Evolutionary conservation across 2,329 filamentous ascomycete species (phyloP).

Genomic region (Colletotrichum magnum): DNA sequence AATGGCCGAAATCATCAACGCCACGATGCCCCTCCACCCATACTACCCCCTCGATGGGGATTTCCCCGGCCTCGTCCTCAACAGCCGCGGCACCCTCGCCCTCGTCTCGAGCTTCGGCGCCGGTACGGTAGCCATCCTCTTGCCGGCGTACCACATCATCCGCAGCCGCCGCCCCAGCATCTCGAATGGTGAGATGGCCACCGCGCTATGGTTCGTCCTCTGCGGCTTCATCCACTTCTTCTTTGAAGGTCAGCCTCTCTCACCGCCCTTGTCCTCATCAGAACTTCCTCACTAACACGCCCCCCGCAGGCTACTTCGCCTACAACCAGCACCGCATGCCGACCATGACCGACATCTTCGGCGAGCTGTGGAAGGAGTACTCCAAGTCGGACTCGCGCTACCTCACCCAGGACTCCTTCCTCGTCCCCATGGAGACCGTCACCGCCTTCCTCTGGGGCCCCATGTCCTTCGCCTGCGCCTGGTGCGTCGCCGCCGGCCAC

Average conservation of each 20-base stretch:
- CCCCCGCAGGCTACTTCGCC: conserved; percentile 62
- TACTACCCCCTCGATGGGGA: conserved; percentile 78
- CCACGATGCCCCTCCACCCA: conserved; percentile 63
- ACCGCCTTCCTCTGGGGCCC: conserved; percentile 69
- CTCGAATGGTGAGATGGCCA: conserved; percentile 66
- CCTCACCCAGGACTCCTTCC: conserved; percentile 65
- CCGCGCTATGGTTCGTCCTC: conserved; percentile 82
- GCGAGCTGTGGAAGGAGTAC: conserved; percentile 72
- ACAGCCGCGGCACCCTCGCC: conserved; percentile 71
- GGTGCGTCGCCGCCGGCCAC: conserved; percentile 58
- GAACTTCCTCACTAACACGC: neutral
- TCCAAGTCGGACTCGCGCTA: conserved; percentile 70
- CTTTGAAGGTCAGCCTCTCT: conserved; percentile 53
- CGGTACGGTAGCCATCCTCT: conserved; percentile 70
- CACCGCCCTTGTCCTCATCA: too few species aligned
- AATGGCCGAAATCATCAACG: conserved; percentile 20
- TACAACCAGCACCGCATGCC: conserved; percentile 59
- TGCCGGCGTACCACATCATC: conserved; percentile 66
- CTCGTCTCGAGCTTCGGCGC: conserved; percentile 73
- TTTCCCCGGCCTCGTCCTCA: conserved; percentile 76
- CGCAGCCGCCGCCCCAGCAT: conserved; percentile 68
- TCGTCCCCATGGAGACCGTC: conserved; percentile 69
- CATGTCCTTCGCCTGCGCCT: conserved; percentile 63
- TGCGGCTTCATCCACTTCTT: conserved; percentile 68
- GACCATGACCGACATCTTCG: conserved; percentile 58